Base-by-base conservation (phyloP, 805 yeast species). In the Saccharomycopsis selenospora region DNA sequence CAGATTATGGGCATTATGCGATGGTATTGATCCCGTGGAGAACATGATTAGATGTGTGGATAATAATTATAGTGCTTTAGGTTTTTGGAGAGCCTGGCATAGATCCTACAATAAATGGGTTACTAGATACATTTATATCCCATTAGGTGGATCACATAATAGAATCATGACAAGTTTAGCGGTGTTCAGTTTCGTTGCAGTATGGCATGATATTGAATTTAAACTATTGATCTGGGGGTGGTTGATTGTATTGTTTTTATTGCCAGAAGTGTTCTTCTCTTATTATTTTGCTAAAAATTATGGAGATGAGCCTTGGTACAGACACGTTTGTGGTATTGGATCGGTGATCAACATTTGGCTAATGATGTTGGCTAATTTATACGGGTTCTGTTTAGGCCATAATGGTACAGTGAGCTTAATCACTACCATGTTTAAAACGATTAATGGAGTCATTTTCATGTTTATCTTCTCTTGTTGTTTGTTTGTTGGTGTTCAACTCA, bases 41-140 rank as follows among this genome's bases (percentile, higher is more conserved):
- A 93, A 93, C 60, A 93, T 93, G 98, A 80, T 93, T 49, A 72
- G 99, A 50, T 90, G 98, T 62, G 87, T 93, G 79, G 85, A 88
- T 62, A 88, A 93, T 65, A 93, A 93, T 66, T 93, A 82, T 64
- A 84, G 95, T 28, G 93, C 96, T 0, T 65, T 87, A 53, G 88
- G 93, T n/a, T 93, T 93, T 63, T 93, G 99, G 99, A 76, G 98
- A 61, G 95, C 96, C 3, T 93, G 99, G 99, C 99, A 93, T 66
- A 77, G 98, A 60, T 83, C 95, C 43, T 93, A 72, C 68, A 90
- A 91, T 66, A 76, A 84, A 56, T 93, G 96, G 95, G 84, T 86
- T 28, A 76, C 85, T 23, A 73, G 95, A 53, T 93, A 93, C 64
- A 76, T 93, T 36, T 93, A 93, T 58, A 73, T 93, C 20, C 99